Evolutionary conservation across 495 filamentous ascomycete species (phyloP), one percentile per base, ranked within the genome.

Genomic region (Aspergillus kassunensis): DNA sequence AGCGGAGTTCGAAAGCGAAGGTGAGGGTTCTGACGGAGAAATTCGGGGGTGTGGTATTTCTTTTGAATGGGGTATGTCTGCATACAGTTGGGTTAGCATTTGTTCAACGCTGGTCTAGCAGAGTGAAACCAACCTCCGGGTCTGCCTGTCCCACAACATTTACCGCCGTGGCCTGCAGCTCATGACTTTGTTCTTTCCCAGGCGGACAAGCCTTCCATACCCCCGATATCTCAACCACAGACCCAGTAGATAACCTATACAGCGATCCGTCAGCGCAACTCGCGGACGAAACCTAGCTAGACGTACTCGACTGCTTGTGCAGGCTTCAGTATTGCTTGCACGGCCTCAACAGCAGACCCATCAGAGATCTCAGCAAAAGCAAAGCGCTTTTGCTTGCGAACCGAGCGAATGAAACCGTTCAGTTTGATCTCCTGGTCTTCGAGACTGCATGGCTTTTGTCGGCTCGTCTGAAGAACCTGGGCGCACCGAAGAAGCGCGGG

Each of bases 61-160:
- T 95, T 95, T 65, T 96, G 91, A 35, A 97, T 81, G 2, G 92
- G 91, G 63, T 87, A 93, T 49, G 83, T 88, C 89, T 97, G 64
- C 43, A 15, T 34, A 31, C 16, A 16, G 1, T n/a, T 2, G 12
- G 18, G 19, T 42, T 29, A 19, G 34, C 24, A 25, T 33, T 30
- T 30, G 31, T 20, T 39, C 12, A 16, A 21, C n/a, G 41, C 12
- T 21, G 12, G 3, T 15, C 4, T 12, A 7, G 27, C 25, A 39
- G n/a, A 10, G 18, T 12, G n/a, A 30, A 13, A 27, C 80, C 62
- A 74, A 95, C 91, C 75, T 85, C 81, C 53, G 90, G 73, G 68
- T 96, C 86, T 36, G 89, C 80, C 37, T 77, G 69, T 31, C 93
- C 93, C 48, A 96, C 70, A 25, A 96, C 64, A 37, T 77, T 76